phyloP scores from a whole-genome alignment of 2,329 filamentous ascomycete genomes.

The Aspergillus sp. region DNA sequence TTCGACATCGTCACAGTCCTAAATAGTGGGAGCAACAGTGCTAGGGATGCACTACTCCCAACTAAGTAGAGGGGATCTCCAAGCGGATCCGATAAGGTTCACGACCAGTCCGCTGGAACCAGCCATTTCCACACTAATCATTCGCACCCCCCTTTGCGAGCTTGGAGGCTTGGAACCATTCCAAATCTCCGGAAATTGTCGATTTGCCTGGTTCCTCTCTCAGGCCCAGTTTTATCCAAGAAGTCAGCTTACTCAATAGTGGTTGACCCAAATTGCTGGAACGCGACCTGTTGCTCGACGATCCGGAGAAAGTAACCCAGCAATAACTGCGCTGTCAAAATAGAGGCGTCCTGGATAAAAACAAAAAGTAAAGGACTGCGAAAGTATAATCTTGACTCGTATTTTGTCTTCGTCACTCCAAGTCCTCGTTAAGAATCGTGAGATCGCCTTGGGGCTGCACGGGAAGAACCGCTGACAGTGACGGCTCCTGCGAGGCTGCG shows the following conservation, averaged over 20 bases:
- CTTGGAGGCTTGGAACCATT: conserved; percentile 1
- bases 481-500: conserved; percentile 4
- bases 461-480: conserved; percentile 10
- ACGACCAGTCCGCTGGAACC: conserved; percentile 9
- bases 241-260: not conserved
- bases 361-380: not conserved
- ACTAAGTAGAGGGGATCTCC: conserved; percentile 1
- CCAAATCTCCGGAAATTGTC: conserved; percentile 4
- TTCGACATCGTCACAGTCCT: not conserved
- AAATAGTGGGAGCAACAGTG: not conserved
- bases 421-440: not conserved
- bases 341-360: not conserved
- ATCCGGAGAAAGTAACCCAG: not conserved
- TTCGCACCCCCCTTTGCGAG: not conserved
- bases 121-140: not conserved
- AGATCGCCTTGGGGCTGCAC: conserved; percentile 6
- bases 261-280: conserved; percentile 7
- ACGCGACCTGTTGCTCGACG: conserved; percentile 1
- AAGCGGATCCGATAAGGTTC: conserved; percentile 10
- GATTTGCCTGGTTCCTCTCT: not conserved
- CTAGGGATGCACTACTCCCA: conserved; percentile 1
- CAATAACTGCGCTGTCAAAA: not conserved
- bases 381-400: not conserved
- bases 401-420: not conserved
- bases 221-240: conserved; percentile 2